Evolutionary conservation across 129 eudicot species (phyloP).

Genomic region (Flaveria robusta): DNA sequence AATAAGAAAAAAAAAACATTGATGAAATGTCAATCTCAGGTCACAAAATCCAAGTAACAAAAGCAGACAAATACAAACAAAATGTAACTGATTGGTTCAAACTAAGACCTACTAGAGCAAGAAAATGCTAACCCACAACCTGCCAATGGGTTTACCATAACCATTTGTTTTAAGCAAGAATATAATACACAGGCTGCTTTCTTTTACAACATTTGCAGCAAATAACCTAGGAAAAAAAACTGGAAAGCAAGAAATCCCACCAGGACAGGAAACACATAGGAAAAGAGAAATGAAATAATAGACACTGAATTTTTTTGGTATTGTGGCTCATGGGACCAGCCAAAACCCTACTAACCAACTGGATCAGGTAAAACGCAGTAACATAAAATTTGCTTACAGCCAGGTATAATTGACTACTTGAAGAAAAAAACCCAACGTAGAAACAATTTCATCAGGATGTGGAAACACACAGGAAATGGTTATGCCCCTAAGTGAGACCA

Average conservation of each 20-base stretch:
- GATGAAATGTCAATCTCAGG: constrained; percentile 11
- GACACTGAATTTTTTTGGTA: not conserved
- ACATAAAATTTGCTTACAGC: not conserved
- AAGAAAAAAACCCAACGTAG: not conserved
- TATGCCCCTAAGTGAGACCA: not conserved
- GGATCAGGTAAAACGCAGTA: too few species aligned
- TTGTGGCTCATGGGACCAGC: too few species aligned
- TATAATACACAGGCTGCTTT: not conserved
- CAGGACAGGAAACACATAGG: not conserved
- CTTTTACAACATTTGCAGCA: not conserved
- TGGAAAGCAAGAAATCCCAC: not conserved
- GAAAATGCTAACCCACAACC: not conserved
- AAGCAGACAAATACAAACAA: not conserved
- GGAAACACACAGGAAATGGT: not conserved
- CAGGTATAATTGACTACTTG: not conserved
- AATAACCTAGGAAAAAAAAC: not conserved
- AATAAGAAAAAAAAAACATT: not conserved
- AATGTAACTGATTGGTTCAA: not conserved
- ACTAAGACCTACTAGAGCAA: not conserved
- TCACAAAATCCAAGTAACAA: not conserved
- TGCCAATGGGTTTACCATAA: not conserved
- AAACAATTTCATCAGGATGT: not conserved
- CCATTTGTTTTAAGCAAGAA: not conserved
- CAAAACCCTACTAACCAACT: too few species aligned
- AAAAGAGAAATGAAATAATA: not conserved